Base-by-base conservation (phyloP, 352 stramenopile species). In the Globisporangium ultimum region DNA sequence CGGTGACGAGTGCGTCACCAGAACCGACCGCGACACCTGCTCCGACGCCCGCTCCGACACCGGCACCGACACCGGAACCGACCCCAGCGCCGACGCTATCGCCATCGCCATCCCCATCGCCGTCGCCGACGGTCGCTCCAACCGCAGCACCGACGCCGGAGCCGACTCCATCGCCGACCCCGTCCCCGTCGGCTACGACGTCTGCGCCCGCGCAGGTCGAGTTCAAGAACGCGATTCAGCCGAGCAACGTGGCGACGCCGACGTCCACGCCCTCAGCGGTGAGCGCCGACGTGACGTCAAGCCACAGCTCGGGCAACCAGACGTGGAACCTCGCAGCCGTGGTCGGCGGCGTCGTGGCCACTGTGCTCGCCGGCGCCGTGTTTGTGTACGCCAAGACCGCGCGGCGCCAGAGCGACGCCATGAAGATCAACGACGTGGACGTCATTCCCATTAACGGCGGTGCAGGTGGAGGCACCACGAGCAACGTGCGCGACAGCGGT, bases 361-460 rank as follows among this genome's bases (percentile, higher is more conserved):
- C 72, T 1, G 78, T 87, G 17, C 55, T 90, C 18, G 58, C 63
- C 22, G 63, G 64, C 0, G 70, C 74, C 5, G 42, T 87, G 14
- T 80, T 90, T 57, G 68, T 90, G 21, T 88, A 84, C 57, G 64
- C 76, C 18, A 78, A 75, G 46, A 72, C 70, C 0, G 53, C 55
- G 17, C 69, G 66, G 1, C 59, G 66, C 11, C 60, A 75, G 9
- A 32, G 24, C 24, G 24, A 32, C 24, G 24, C 24, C 24, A 32
- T 32, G 24, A 32, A 32, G 24, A 32, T 32, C 24, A 5, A 5
- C 24, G 24, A 32, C 24, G 24, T 32, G 24, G 24, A 32, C 24
- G 24, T 32, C 24, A 5, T 32, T 5, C 2, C 24, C 24, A 32
- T 32, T 32, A 32, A 32, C 5, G 24, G 24, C 24, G 24, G 24